Evolutionary conservation across 768 basidiomycete species (phyloP), one percentile per base, ranked within the genome.

Genomic region (Tylopilus subfusipes): DNA sequence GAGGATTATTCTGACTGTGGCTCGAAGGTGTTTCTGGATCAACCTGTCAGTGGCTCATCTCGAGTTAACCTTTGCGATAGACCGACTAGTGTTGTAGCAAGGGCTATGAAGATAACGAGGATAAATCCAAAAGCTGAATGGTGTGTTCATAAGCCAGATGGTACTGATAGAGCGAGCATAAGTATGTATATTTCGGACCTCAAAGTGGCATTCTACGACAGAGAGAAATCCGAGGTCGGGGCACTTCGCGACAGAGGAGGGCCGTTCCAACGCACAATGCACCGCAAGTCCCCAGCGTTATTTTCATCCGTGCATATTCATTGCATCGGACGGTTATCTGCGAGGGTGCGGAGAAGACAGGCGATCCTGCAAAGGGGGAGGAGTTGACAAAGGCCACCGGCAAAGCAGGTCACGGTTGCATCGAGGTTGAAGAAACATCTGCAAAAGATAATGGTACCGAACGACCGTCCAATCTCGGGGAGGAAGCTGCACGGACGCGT

Each of bases 61-160:
- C 39, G 21, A 43, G 18, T 33, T 54, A 18, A 57, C 38, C 25
- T 18, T 14, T 31, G 18, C 22, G 21, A 49, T 47, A 73, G 73
- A 50, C 74, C 75, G 0, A 75, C 73, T 0, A 72, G 73, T 24
- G 72, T 70, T 14, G 13, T 68, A 31, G 68, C 73, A 11, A 67
- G 65, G 6, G 58, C 48, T 12, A 24, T 73, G 8, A n/a, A n/a
- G n/a, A n/a, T n/a, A n/a, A n/a, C n/a, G 42, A 72, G 63, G 25
- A 73, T 19, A 29, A 76, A 54, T 24, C 69, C 72, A 16, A 73
- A 38, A 19, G 47, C 68, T 18, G 69, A 55, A 21, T 12, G 72
- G 66, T 4, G 67, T 63, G 47, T 69, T 68, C 33, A 78, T 70
- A 21, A 74, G 61, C 76, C 75, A 78, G 34, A 78, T 68, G 1